phyloP scores from a whole-genome alignment of 768 basidiomycete genomes.

The Tulasnella sp. region DNA sequence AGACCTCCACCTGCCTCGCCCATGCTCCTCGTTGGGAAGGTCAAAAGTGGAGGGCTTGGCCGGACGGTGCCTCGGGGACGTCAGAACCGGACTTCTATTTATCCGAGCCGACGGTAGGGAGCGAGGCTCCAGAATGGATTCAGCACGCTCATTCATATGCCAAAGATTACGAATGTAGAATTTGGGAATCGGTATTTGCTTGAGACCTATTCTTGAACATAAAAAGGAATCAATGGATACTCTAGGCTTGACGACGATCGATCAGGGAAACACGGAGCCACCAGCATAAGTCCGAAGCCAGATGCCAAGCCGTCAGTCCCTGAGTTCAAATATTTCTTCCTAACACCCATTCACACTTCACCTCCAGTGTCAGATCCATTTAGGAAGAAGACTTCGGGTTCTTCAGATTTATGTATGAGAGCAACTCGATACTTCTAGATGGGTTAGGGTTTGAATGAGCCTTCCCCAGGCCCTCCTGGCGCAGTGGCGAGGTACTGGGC shows the following conservation, averaged over 20 bases:
- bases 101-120: background rate
- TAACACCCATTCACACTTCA: background rate
- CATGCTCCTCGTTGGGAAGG: background rate
- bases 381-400: too few relatives aligned
- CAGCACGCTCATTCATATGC: background rate
- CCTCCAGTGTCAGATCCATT: too few relatives aligned
- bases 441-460: too few relatives aligned
- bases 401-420: too few relatives aligned
- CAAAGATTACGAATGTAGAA: background rate
- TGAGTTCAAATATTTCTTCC: background rate
- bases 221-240: background rate
- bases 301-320: background rate
- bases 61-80: background rate
- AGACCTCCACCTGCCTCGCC: too few relatives aligned
- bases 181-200: background rate
- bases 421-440: too few relatives aligned
- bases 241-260: background rate
- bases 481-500: too few relatives aligned
- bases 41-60: background rate
- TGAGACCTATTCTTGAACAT: background rate
- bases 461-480: too few relatives aligned
- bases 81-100: background rate
- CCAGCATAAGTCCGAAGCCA: background rate
- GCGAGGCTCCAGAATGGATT: background rate
- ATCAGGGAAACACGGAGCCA: background rate